Percentiles rank a stretch among this genome's conserved stretches.
Evolutionary conservation across 495 filamentous ascomycete genomes (phyloP).

Genomic region (Talaromyces trachyspermus): DNA sequence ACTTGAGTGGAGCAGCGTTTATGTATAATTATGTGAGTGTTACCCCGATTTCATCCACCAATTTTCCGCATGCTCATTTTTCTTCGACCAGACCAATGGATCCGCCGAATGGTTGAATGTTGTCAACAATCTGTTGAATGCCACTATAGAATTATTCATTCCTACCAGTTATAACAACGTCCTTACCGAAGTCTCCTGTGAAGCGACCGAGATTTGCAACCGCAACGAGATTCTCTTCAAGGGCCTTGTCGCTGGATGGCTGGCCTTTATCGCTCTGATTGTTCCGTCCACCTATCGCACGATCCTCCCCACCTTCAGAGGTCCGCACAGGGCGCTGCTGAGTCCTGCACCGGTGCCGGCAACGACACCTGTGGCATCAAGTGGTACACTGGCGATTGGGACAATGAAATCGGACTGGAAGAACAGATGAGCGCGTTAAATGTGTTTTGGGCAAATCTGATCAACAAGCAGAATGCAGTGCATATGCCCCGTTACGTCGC

Average conservation of each 20-base stretch:
- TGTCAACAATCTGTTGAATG: conserved; percentile 45
- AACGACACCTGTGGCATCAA: conserved; percentile 61
- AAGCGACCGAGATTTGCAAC: conserved; percentile 50
- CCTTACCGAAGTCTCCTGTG: conserved; percentile 62
- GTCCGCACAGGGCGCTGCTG: conserved; percentile 59
- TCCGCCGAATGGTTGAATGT: conserved; percentile 47
- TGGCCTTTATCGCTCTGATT: conserved; percentile 61
- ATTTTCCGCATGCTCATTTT: conserved; percentile 5
- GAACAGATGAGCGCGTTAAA: conserved; percentile 35
- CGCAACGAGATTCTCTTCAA: conserved; percentile 66
- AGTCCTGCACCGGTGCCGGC: conserved; percentile 51
- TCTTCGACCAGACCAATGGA: conserved; percentile 32
- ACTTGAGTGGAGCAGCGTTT: conserved; percentile 59
- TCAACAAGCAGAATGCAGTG: conserved; percentile 4
- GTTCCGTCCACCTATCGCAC: conserved; percentile 37
- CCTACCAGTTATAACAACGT: conserved; percentile 51
- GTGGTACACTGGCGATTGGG: conserved; percentile 59
- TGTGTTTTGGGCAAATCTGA: conserved; percentile 23
- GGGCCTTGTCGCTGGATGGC: conserved; percentile 64
- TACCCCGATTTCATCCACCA: background rate
- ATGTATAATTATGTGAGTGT: conserved; percentile 53
- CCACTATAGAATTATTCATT: conserved; percentile 37
- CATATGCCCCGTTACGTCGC: conserved; percentile 11
- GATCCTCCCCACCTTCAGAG: conserved; percentile 57
- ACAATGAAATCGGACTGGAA: conserved; percentile 49